Conservation (phyloP, 306 rosid species). For the Vachellia collinsii region DNA sequence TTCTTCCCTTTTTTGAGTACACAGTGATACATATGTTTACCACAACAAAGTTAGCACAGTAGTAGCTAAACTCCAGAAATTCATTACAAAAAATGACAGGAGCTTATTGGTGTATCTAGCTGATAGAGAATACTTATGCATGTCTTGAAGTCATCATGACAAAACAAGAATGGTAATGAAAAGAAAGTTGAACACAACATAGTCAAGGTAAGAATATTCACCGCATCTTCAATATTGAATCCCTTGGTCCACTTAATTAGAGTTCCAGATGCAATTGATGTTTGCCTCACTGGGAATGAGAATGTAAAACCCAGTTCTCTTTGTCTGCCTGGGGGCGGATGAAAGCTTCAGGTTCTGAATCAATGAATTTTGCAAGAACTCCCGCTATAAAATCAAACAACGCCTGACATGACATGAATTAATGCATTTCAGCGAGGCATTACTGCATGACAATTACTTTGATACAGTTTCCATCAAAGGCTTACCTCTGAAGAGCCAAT, state of each 20-base stretch:
- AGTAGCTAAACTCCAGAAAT: background rate
- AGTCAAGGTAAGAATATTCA: constrained; percentile 43
- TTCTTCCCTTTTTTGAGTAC: background rate
- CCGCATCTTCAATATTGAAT: constrained; percentile 78
- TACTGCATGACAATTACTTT: background rate
- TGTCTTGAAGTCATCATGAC: constrained; percentile 20
- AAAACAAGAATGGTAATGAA: constrained; percentile 8
- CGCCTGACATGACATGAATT: constrained; percentile 61
- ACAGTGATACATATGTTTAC: background rate
- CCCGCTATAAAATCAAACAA: constrained; percentile 84
- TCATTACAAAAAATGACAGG: constrained; percentile 1
- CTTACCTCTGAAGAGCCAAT: constrained; percentile 79
- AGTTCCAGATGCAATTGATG: constrained; percentile 85
- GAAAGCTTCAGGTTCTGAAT: constrained; percentile 80
- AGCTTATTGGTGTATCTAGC: background rate
- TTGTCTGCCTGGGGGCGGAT: constrained; percentile 84
- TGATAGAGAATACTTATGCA: constrained; percentile 26
- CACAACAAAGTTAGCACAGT: constrained; percentile 3
- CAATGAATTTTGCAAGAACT: constrained; percentile 77
- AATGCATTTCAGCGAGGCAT: constrained; percentile 30
- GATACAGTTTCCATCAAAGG: constrained; percentile 41
- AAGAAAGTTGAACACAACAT: constrained; percentile 27
- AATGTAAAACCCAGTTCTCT: constrained; percentile 99
- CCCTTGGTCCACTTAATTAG: constrained; percentile 98
- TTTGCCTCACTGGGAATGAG: constrained; percentile 91